phyloP scores from a whole-genome alignment of 805 yeast genomes.

The Candida alai region DNA sequence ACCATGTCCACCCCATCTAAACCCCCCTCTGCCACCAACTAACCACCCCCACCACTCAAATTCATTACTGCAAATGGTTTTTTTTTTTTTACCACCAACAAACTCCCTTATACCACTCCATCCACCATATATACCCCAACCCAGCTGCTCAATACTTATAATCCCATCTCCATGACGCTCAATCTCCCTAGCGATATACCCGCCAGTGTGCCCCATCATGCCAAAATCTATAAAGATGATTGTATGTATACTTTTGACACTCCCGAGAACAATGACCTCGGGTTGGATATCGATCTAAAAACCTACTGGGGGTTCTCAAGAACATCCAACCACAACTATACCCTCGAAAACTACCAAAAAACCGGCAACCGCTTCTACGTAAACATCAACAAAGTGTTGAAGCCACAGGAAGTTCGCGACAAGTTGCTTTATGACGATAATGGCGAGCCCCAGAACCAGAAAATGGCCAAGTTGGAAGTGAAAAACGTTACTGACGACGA shows the following conservation, averaged over 20 bases:
- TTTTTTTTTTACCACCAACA: background rate
- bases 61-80: background rate
- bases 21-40: no score
- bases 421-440: constrained; percentile 14
- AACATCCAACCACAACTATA: constrained; percentile 40
- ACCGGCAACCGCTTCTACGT: constrained; percentile 56
- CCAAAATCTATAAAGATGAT: constrained; percentile 74
- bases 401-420: constrained; percentile 31
- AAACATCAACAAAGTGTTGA: constrained; percentile 52
- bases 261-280: constrained; percentile 44
- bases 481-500: constrained; percentile 62
- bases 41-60: no score
- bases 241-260: constrained; percentile 85
- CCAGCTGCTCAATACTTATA: no score
- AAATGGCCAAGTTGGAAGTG: constrained; percentile 65
- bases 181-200: constrained; percentile 17
- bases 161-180: constrained; percentile 3
- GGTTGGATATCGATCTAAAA: constrained; percentile 71
- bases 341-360: constrained; percentile 50
- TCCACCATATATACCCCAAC: no score
- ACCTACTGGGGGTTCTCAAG: constrained; percentile 72
- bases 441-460: constrained; percentile 31
- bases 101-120: background rate
- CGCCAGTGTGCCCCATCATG: constrained; percentile 14
- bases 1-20: no score